These are phyloP conservation scores for Candida broadrunensis DNA, from an alignment of 805 yeast species.

Conservation along the genomic window DNA sequence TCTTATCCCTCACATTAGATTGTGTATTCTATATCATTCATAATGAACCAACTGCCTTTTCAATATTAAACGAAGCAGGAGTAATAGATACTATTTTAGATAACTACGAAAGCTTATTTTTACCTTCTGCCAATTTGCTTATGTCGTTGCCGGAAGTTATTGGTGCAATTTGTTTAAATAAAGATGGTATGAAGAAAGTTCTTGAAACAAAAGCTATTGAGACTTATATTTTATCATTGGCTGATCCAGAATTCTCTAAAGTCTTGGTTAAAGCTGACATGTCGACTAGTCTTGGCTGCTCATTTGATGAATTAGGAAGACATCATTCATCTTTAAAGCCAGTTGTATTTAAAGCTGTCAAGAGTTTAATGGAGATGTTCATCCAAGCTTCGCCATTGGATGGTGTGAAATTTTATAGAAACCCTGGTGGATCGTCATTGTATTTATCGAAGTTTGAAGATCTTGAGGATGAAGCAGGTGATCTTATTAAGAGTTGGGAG, in stretches of 20 bases:
- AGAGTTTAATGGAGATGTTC: slow-evolving; percentile 19
- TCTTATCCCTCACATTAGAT: slow-evolving; percentile 59
- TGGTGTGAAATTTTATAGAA: slow-evolving; percentile 44
- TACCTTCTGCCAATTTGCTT: slow-evolving; percentile 57
- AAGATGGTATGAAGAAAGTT: slow-evolving; percentile 64
- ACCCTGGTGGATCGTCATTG: slow-evolving; percentile 26
- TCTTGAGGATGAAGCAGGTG: slow-evolving; percentile 37
- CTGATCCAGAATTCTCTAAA: slow-evolving; percentile 47
- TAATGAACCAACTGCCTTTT: slow-evolving; percentile 86
- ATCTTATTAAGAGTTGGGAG: slow-evolving; percentile 53
- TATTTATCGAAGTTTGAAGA: not conserved
- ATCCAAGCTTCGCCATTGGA: slow-evolving; percentile 19
- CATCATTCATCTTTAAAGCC: slow-evolving; percentile 78
- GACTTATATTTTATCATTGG: slow-evolving; percentile 50
- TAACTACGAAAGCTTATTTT: slow-evolving; percentile 53
- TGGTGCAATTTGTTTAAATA: slow-evolving; percentile 80
- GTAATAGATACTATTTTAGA: slow-evolving; percentile 64
- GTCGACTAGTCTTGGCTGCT: slow-evolving; percentile 56
- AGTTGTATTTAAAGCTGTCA: slow-evolving; percentile 47
- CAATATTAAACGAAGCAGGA: slow-evolving; percentile 74
- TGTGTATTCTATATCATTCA: slow-evolving; percentile 71
- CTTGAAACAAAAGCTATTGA: slow-evolving; percentile 35
- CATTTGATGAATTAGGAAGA: slow-evolving; percentile 76
- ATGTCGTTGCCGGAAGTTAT: slow-evolving; percentile 67
- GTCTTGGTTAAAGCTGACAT: slow-evolving; percentile 48